phyloP scores from a whole-genome alignment of 2,329 filamentous ascomycete genomes.

The Aspergillus viridinutans region DNA sequence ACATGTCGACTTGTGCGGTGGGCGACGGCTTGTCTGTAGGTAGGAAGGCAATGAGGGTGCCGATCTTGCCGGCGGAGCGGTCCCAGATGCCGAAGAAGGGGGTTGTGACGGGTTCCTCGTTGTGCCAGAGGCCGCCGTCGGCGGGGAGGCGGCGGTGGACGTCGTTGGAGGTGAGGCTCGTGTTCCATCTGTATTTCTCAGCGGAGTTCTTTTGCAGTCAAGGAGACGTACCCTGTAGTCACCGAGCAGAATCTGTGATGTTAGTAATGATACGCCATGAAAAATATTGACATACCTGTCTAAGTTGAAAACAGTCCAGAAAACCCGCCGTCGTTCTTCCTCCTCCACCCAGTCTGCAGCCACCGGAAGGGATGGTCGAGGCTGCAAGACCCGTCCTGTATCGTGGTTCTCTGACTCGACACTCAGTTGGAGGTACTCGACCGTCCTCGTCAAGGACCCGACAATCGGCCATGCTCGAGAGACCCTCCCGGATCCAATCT shows the following conservation, averaged over 20 bases:
- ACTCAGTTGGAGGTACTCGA: constrained; percentile 35
- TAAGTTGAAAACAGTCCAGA: constrained; percentile 41
- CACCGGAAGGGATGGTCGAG: neutral
- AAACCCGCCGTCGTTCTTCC: constrained; percentile 40
- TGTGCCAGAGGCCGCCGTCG: constrained; percentile 43
- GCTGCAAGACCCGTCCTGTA: constrained; percentile 2
- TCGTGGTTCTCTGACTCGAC: constrained; percentile 28
- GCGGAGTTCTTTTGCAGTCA: neutral
- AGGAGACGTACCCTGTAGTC: constrained; percentile 23
- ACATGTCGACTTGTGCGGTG: constrained; percentile 32
- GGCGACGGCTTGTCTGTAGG: constrained; percentile 15
- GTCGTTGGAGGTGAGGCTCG: constrained; percentile 35
- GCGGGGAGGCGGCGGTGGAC: constrained; percentile 38
- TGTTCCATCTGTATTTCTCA: constrained; percentile 21
- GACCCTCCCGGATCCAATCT: constrained; percentile 32
- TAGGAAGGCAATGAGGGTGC: constrained; percentile 39
- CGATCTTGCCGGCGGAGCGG: constrained; percentile 36
- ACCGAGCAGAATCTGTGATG: constrained; percentile 21
- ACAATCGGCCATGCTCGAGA: constrained; percentile 37
- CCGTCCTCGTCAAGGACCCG: constrained; percentile 35
- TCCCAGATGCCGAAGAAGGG: constrained; percentile 48
- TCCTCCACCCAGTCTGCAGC: constrained; percentile 30
- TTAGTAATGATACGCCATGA: neutral
- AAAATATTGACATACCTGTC: constrained; percentile 25
- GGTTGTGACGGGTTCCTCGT: constrained; percentile 36